Evolutionary conservation across 257 asterid species (phyloP).

Genomic region (Leonotis leonurus): DNA sequence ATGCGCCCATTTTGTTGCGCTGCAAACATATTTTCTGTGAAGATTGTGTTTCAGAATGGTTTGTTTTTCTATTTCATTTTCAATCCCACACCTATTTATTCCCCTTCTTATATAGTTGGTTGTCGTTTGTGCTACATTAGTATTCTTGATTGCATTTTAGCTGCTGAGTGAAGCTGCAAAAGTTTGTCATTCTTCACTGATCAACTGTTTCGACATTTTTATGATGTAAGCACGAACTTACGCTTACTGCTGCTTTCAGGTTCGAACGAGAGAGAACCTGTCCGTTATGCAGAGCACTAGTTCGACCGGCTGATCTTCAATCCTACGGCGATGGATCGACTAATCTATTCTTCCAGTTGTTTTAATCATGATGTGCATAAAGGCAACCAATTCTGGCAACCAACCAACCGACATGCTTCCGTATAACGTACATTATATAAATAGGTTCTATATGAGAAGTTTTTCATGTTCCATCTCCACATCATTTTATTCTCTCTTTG

Average conservation of each 20-base stretch:
- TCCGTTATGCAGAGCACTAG: conserved; percentile 81
- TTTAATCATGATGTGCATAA: conserved; percentile 15
- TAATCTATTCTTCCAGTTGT: conserved; percentile 56
- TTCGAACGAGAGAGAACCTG: conserved; percentile 84
- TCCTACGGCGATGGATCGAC: conserved; percentile 90
- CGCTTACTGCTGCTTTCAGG: conserved; percentile 33
- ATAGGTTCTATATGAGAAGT: conserved; percentile 12
- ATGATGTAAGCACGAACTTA: too few relatives aligned
- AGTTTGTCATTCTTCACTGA: background rate
- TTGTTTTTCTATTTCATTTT: conserved; percentile 3
- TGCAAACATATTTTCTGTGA: conserved; percentile 76
- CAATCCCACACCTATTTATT: background rate
- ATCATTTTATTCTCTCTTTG: background rate
- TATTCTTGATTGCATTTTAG: too few relatives aligned
- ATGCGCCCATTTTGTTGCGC: conserved; percentile 46
- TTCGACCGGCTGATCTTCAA: conserved; percentile 71
- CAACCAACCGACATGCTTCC: background rate
- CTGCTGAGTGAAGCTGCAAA: background rate
- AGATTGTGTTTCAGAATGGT: conserved; percentile 76
- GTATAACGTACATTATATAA: conserved; percentile 8
- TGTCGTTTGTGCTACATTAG: too few relatives aligned
- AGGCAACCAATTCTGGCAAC: background rate
- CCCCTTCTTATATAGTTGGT: background rate
- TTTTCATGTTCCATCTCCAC: background rate
- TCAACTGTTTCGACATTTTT: too few relatives aligned